Evolutionary conservation across 345 rosid genomes (phyloP).

Genomic region (Hibiscus mutabilis): DNA sequence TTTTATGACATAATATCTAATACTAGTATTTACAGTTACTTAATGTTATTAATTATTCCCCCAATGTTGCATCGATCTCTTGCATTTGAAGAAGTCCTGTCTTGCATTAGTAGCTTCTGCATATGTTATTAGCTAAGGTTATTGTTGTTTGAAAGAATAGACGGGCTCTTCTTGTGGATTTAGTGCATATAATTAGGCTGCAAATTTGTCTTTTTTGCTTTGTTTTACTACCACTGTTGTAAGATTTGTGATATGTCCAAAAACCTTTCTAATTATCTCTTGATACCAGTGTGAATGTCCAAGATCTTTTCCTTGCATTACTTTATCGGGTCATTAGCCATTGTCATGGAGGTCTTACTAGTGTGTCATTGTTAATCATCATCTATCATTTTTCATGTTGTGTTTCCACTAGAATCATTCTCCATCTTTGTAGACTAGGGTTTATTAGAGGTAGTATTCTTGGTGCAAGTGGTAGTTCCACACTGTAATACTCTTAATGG

Average conservation of each 20-base stretch:
- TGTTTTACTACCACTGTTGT: neutral
- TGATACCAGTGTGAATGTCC: neutral
- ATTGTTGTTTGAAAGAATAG: neutral
- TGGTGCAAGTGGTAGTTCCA: neutral
- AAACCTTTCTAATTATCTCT: neutral
- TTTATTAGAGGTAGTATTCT: conserved; percentile 1
- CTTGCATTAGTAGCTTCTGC: neutral
- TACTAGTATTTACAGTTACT: neutral
- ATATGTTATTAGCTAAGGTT: neutral
- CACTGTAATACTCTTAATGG: neutral
- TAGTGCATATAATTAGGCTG: neutral
- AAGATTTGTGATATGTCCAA: neutral
- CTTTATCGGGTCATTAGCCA: neutral
- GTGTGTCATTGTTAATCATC: too few species aligned
- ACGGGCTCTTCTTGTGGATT: too few species aligned
- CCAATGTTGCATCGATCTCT: too few species aligned
- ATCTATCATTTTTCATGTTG: neutral
- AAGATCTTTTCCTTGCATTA: too few species aligned
- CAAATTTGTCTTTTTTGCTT: neutral
- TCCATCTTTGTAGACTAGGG: neutral
- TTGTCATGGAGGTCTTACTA: neutral
- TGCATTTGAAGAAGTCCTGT: too few species aligned
- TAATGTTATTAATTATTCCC: neutral
- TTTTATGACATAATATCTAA: neutral
- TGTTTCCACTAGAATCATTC: neutral